Evolutionary conservation across 2,329 filamentous ascomycete species (phyloP), one percentile per base, ranked within the genome.

Genomic region (Calonectria pseudoturangicola): DNA sequence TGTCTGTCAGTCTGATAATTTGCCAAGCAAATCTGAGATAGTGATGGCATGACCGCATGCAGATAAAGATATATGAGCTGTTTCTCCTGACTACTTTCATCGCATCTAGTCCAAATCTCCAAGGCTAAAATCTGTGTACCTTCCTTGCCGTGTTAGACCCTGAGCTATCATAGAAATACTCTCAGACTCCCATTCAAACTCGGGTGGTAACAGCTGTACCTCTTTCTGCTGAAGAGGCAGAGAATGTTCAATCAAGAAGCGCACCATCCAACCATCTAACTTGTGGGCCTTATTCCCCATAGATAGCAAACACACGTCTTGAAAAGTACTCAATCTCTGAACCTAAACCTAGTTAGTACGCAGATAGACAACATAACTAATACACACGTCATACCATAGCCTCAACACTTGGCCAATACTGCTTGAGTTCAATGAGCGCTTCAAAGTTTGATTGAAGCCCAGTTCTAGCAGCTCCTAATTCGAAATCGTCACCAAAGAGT

Each of bases 371-470:
- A 8, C 7, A 15, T 8, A 7, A 3, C 12, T 5, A 39, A 39
- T 25, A n/a, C 6, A 8, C 6, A 5, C 12, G 7, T 10, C 33
- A 25, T 60, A 60, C 54, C 54, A 60, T 60, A 2, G 54, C 54
- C 9, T 41, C 54, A 9, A 60, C 54, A 15, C 54, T 60, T 18
- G 54, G 21, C 54, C 54, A 60, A 15, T 60, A 60, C 12, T 60
- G n/a, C 21, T 41, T 60, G 1, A 60, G 33, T 28, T 60, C 54
- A 12, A 60, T 60, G 2, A 60, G 15, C 1, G 54, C 54, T 41
- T 60, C 54, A 18, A 60, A 60, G 36, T 60, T 60, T 8, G 54
- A 60, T 36, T 60, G 54, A 39, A 60, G 54, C 21, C 36, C 33
- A n/a, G 21, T 21, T 12, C 54, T 39, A 2, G 54, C 54, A 2